Evolutionary conservation across 2,329 filamentous ascomycete species (phyloP).

Genomic region (Aspergillus sp.): DNA sequence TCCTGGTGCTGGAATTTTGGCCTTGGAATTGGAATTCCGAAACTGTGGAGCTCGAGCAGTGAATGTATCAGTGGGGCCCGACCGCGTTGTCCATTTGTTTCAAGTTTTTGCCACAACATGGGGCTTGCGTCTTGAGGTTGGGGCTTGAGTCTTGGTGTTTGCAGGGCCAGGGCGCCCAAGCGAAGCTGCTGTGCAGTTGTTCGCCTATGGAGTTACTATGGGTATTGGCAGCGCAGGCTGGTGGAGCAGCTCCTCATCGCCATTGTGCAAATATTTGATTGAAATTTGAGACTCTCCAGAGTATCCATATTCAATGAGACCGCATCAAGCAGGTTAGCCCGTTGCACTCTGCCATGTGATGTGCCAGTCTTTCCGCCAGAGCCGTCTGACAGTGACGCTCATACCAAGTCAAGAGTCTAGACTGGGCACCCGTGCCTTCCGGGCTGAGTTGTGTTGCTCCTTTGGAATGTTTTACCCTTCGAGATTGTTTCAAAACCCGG

Average conservation of each 20-base stretch:
- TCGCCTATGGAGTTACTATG: too few relatives aligned
- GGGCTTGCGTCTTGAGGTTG: neutral
- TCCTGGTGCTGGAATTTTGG: neutral
- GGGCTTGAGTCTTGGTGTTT: neutral
- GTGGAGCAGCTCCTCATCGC: neutral
- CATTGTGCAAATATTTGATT: neutral
- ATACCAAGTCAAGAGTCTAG: neutral
- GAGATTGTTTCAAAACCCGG: neutral
- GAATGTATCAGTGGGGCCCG: neutral
- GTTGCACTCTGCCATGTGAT: too few relatives aligned
- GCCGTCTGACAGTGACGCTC: too few relatives aligned
- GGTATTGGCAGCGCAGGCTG: neutral
- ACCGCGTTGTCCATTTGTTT: neutral
- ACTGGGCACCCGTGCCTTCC: neutral
- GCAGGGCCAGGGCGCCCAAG: neutral
- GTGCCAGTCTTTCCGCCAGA: too few relatives aligned
- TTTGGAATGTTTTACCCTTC: neutral
- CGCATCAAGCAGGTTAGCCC: neutral
- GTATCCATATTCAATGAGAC: neutral
- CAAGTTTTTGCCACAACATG: neutral
- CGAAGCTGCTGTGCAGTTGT: too few relatives aligned
- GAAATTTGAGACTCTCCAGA: neutral
- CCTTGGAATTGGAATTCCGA: neutral
- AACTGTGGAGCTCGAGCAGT: neutral
- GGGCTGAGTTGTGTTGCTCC: neutral